phyloP scores from a whole-genome alignment of 23 red algal species.

The Gracilaria domingensis region DNA sequence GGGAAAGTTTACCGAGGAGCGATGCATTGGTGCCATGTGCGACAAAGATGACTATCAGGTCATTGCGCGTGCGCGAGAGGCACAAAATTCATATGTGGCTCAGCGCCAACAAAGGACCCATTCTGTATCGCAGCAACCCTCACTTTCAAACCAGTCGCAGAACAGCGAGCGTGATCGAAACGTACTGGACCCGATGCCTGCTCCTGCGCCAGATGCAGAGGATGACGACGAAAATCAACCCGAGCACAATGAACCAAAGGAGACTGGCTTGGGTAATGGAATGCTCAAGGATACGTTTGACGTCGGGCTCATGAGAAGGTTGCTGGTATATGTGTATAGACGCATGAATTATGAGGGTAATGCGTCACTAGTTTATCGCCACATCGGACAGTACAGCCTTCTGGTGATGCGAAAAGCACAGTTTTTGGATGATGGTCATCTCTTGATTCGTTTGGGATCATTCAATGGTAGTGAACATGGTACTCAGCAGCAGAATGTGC shows the following conservation, averaged over 20 bases:
- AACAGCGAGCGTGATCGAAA: background rate
- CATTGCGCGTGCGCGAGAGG: slow-evolving; percentile 55
- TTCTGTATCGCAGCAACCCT: background rate
- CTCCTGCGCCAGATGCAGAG: too few species aligned
- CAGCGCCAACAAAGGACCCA: background rate
- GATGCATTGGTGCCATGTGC: slow-evolving; percentile 50
- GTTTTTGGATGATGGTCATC: slow-evolving; percentile 77
- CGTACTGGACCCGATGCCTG: background rate
- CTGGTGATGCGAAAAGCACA: slow-evolving; percentile 83
- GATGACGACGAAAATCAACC: slow-evolving; percentile 5
- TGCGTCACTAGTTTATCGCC: slow-evolving; percentile 42
- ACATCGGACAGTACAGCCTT: slow-evolving; percentile 59
- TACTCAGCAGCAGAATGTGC: background rate
- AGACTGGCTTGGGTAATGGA: slow-evolving; percentile 83
- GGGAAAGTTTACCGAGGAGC: slow-evolving; percentile 51
- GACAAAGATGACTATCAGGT: slow-evolving; percentile 63
- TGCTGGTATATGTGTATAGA: slow-evolving; percentile 78
- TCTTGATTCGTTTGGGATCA: slow-evolving; percentile 76
- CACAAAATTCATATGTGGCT: slow-evolving; percentile 16
- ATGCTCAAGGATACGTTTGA: slow-evolving; percentile 42
- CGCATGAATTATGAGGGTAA: slow-evolving; percentile 34
- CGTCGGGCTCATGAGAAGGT: slow-evolving; percentile 80
- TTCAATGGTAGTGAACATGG: slow-evolving; percentile 30
- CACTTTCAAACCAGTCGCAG: background rate
- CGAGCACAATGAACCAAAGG: slow-evolving; percentile 1